These are phyloP conservation scores for Acer negundo DNA, from an alignment of 345 rosid genomes.

Conservation along the genomic window DNA sequence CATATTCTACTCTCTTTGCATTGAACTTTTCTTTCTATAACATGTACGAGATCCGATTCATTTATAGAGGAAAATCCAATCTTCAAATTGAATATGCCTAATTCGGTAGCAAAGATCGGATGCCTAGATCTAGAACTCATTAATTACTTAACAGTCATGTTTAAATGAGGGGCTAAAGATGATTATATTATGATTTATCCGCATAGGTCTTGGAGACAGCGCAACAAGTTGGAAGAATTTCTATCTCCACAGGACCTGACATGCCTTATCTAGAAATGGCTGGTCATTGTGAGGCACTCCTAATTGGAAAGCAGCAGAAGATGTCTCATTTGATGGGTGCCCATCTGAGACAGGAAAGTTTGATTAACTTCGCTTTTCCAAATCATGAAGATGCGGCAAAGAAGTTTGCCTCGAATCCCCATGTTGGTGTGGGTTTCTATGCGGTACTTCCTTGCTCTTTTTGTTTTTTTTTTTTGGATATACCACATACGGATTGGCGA, in stretches of 20 bases:
- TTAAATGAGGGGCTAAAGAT: background rate
- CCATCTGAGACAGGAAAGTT: constrained; percentile 59
- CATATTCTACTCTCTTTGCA: background rate
- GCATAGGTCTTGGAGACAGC: constrained; percentile 74
- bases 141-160: background rate
- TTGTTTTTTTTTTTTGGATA: too few relatives aligned
- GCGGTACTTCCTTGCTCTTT: constrained; percentile 22
- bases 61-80: background rate
- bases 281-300: constrained; percentile 76
- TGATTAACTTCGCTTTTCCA: constrained; percentile 31
- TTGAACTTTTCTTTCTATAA: constrained; percentile 6
- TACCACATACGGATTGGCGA: too few relatives aligned
- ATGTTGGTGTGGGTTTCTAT: constrained; percentile 25
- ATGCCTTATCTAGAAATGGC: constrained; percentile 87
- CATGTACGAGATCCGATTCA: constrained; percentile 7
- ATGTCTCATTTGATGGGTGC: constrained; percentile 72
- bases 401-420: constrained; percentile 32
- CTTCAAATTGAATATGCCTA: background rate
- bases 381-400: constrained; percentile 30
- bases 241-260: constrained; percentile 69
- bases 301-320: constrained; percentile 78
- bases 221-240: constrained; percentile 76
- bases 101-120: background rate
- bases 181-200: constrained; percentile 15
- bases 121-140: background rate